Percentiles rank a stretch among this genome's conserved stretches.
phyloP scores from a whole-genome alignment of 2,329 filamentous ascomycete species.

The Diplodia corticola region DNA sequence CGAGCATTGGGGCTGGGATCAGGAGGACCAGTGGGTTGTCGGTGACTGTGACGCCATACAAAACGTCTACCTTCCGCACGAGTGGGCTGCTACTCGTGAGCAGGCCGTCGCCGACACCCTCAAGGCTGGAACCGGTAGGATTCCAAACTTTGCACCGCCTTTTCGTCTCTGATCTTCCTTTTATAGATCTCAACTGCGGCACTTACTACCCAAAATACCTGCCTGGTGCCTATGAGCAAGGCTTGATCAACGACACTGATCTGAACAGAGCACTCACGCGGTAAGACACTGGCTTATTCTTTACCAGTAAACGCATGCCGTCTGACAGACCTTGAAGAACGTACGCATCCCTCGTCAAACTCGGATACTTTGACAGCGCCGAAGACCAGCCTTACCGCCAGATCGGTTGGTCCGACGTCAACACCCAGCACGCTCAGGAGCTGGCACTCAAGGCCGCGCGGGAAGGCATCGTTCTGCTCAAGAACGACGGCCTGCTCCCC shows the following conservation, averaged over 20 bases:
- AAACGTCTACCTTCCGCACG: slow-evolving; percentile 57
- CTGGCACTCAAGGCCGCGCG: slow-evolving; percentile 57
- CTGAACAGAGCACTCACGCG: slow-evolving; percentile 54
- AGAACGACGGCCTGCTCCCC: slow-evolving; percentile 54
- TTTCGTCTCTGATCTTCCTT: background rate
- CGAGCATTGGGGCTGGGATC: slow-evolving; percentile 65
- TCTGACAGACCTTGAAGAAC: background rate
- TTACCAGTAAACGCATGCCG: background rate
- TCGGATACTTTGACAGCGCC: slow-evolving; percentile 59
- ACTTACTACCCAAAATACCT: slow-evolving; percentile 50
- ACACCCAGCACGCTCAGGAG: slow-evolving; percentile 53
- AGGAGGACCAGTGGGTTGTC: slow-evolving; percentile 62
- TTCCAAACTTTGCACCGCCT: too few relatives aligned
- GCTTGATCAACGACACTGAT: slow-evolving; percentile 47
- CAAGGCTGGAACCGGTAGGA: slow-evolving; percentile 47
- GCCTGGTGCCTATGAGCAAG: slow-evolving; percentile 45
- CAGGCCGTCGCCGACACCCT: slow-evolving; percentile 51
- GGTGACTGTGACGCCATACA: slow-evolving; percentile 66
- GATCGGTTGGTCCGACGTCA: slow-evolving; percentile 58
- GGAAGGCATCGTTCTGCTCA: slow-evolving; percentile 52
- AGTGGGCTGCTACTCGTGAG: slow-evolving; percentile 45
- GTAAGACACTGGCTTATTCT: slow-evolving; percentile 30
- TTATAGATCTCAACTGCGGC: slow-evolving; percentile 54
- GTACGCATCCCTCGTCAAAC: slow-evolving; percentile 56
- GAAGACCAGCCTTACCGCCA: slow-evolving; percentile 51